Percentiles rank a stretch among this genome's conserved stretches.
phyloP scores from a whole-genome alignment of 805 yeast species.

The Candida ovalis region DNA sequence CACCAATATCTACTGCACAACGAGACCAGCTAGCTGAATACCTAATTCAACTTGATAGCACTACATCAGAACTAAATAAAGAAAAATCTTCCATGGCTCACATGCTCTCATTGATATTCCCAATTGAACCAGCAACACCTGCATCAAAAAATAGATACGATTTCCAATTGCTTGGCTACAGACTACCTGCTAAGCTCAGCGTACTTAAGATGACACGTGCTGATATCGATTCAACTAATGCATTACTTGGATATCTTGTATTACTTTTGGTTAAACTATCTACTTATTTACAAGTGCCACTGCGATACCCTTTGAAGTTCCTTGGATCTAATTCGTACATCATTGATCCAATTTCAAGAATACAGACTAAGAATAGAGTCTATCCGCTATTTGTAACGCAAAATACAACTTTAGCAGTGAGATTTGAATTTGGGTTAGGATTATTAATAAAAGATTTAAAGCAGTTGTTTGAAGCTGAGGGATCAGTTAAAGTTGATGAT shows the following conservation, averaged over 20 bases:
- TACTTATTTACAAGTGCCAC: slow-evolving; percentile 38
- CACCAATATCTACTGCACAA: slow-evolving; percentile 1
- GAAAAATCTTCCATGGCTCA: slow-evolving; percentile 27
- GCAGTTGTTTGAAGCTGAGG: slow-evolving; percentile 35
- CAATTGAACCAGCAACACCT: slow-evolving; percentile 21
- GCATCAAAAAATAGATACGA: slow-evolving; percentile 23
- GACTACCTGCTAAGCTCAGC: slow-evolving; percentile 22
- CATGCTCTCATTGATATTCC: slow-evolving; percentile 28
- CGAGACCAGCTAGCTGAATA: slow-evolving; percentile 14
- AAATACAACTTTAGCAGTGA: slow-evolving; percentile 30
- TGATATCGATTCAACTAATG: slow-evolving; percentile 39
- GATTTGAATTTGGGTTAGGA: slow-evolving; percentile 48
- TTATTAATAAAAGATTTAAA: slow-evolving; percentile 45
- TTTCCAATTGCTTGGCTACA: slow-evolving; percentile 30
- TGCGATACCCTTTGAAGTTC: slow-evolving; percentile 47
- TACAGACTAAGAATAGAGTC: slow-evolving; percentile 32
- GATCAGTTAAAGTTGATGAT: slow-evolving; percentile 28
- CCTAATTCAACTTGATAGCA: slow-evolving; percentile 11
- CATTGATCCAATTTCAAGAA: slow-evolving; percentile 42
- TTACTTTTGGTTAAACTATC: slow-evolving; percentile 40
- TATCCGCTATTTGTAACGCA: slow-evolving; percentile 52
- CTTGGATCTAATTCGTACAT: slow-evolving; percentile 47
- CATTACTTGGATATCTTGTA: slow-evolving; percentile 46
- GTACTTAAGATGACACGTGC: slow-evolving; percentile 22
- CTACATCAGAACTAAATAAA: slow-evolving; percentile 8